Evolutionary conservation across 164 flowering plant species (phyloP), one percentile per base, ranked within the genome.

Genomic region (Tetracentron sinense): DNA sequence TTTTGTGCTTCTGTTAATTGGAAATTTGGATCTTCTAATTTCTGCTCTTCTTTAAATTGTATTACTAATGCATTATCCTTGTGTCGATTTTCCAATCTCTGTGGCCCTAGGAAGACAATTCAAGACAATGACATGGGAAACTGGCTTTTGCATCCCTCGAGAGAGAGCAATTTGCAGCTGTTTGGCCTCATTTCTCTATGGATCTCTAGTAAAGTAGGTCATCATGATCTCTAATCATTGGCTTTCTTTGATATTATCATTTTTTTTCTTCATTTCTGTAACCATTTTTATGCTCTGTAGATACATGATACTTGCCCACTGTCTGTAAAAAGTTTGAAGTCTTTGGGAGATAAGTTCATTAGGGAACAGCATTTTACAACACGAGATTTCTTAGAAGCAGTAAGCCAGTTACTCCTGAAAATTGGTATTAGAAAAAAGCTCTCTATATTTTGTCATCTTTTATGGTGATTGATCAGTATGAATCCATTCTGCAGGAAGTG

Each of bases 151-250:
- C 75, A 72, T 25, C 90, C 96, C 19, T 19, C 83, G 20, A 73
- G 64, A 52, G 89, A 83, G 66, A 77, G 90, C 77, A 86, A 83
- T 70, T 65, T 92, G 72, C 96, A 88, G 73, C 76, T 89, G 17
- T 88, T 92, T 74, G 83, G 83, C 7, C 86, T 92, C 56, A 68
- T 85, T 60, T 77, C 89, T 7, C 22, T 90, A 53, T 90, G 93
- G 96, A 75, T 90, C 62, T 80, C 91, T 4, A 82, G 86, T 66
- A 90, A 89, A 77, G 86, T 82, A 55, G 38, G 79, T 64, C 33
- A 22, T 15, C 44, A 12, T 42, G 59, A 35, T 38, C 31, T 17
- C 21, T 48, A 38, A 30, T 42, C 3, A 15, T 28, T 15, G 1
- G 3, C 16, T 56, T 56, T 19, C 5, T 22, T 5, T 22, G 6